Evolutionary conservation across 2,329 filamentous ascomycete species (phyloP), one percentile per base, ranked within the genome.

Genomic region (Ophiostoma sp.): DNA sequence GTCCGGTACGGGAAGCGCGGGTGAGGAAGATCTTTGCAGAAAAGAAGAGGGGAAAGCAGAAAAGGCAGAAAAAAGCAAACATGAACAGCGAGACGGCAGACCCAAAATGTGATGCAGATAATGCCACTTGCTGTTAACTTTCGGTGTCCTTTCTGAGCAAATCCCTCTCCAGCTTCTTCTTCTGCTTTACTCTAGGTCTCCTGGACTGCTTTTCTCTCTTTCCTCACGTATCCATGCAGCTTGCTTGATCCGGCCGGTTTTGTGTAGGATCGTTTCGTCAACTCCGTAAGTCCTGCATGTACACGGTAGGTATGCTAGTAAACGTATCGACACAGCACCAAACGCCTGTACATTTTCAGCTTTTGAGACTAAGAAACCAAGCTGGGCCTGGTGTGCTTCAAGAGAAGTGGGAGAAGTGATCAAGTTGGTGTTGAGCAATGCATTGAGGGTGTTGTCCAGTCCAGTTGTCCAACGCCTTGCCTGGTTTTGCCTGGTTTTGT

Each of bases 251-350:
- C 25, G 64, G 64, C 25, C 42, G 22, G 31, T 4, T 7, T 50
- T 33, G 25, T 50, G 64, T 69, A 69, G 64, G 42, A 69, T 69
- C 64, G 64, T 28, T 69, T 50, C 45, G 42, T 69, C 28, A 5
- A 48, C 42, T 48, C 1, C 42, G 42, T 3, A 48, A 48, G 42
- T 48, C 42, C 19, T 57, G 39, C 66, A 39, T 42, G 19, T 31
- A 15, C 22, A 55, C 7, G 28, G 22, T 12, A 31, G 48, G 19
- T 19, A 66, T n/a, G 61, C 3, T n/a, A 25, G 19, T 17, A 19
- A 66, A 63, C 22, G 22, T 25, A 17, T 25, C 33, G n/a, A 64
- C n/a, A 17, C 33, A 59, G 12, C 59, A 39, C 8, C 8, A 55
- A 22, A 15, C 22, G 4, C 15, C 42, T 48, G 12, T 4, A 48